phyloP scores from a whole-genome alignment of 2,329 filamentous ascomycete species.

The Triangularia verruculosa region DNA sequence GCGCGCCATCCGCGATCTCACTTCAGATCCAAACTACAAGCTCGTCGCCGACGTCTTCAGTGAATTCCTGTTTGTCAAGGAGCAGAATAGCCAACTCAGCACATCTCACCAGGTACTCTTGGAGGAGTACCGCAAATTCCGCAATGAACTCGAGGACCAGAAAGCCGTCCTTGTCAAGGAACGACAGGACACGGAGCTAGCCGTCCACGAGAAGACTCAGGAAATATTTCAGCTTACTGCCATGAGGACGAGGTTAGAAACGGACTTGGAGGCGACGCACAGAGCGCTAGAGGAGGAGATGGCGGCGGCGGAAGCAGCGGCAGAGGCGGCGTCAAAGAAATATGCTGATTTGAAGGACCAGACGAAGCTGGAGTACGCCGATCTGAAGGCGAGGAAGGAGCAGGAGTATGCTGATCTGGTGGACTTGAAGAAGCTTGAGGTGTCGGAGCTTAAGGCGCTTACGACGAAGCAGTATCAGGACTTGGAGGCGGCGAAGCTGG shows the following conservation, averaged over 20 bases:
- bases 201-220: conserved; percentile 28
- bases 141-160: conserved; percentile 33
- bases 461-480: conserved; percentile 21
- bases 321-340: conserved; percentile 19
- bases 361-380: conserved; percentile 15
- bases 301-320: conserved; percentile 20
- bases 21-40: conserved; percentile 36
- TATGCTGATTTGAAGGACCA: conserved; percentile 12
- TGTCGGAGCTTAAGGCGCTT: conserved; percentile 15
- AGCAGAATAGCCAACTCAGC: conserved; percentile 33
- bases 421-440: conserved; percentile 16
- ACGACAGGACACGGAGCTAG: conserved; percentile 28
- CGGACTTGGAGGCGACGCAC: conserved; percentile 25
- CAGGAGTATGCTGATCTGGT: conserved; percentile 16
- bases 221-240: conserved; percentile 28
- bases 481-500: conserved; percentile 24
- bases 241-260: conserved; percentile 23
- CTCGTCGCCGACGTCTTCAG: conserved; percentile 34
- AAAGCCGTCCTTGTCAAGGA: conserved; percentile 28
- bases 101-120: conserved; percentile 33
- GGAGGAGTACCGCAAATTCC: conserved; percentile 35
- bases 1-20: conserved; percentile 34
- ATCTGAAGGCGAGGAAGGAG: conserved; percentile 9
- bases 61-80: conserved; percentile 33
- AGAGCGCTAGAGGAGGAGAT: conserved; percentile 22